Conservation (phyloP, 192 early-diverging fungal species). For the Coemansia sp. region DNA sequence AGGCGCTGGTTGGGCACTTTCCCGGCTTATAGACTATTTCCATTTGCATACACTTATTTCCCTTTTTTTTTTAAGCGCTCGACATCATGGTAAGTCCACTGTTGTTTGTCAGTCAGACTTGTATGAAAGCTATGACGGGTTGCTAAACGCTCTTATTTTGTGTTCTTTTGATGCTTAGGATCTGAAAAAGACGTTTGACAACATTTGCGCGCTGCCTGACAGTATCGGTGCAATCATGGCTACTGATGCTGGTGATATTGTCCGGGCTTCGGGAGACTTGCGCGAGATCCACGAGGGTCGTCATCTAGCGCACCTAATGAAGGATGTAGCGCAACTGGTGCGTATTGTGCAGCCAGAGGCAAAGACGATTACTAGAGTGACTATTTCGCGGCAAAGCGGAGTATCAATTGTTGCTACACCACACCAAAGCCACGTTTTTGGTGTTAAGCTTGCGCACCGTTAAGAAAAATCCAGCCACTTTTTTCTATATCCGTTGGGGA, state of each 20-base stretch:
- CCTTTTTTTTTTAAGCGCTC: not conserved
- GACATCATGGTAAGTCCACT: not conserved
- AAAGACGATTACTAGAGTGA: slow-evolving; percentile 33
- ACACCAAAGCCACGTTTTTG: slow-evolving; percentile 34
- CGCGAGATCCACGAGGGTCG: slow-evolving; percentile 26
- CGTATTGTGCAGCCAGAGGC: slow-evolving; percentile 26
- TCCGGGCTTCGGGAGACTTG: slow-evolving; percentile 32
- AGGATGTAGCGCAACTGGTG: slow-evolving; percentile 42
- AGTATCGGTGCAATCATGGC: slow-evolving; percentile 50
- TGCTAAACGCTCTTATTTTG: not conserved
- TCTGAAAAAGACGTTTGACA: slow-evolving; percentile 50
- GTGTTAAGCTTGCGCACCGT: slow-evolving; percentile 33
- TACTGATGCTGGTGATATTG: slow-evolving; percentile 44
- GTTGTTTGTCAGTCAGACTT: not conserved
- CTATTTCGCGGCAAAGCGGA: slow-evolving; percentile 33
- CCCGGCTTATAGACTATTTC: not conserved
- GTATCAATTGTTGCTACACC: slow-evolving; percentile 34
- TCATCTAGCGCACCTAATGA: slow-evolving; percentile 35
- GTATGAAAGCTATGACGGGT: not conserved
- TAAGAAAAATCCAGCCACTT: slow-evolving; percentile 5
- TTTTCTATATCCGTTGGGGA: not conserved
- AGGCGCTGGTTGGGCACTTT: not conserved
- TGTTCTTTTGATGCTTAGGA: slow-evolving; percentile 16
- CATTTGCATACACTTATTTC: not conserved
- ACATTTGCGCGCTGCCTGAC: slow-evolving; percentile 40